These are phyloP conservation scores for Aspergillus ellipticus DNA, from an alignment of 495 filamentous ascomycete species.

Conservation along the genomic window DNA sequence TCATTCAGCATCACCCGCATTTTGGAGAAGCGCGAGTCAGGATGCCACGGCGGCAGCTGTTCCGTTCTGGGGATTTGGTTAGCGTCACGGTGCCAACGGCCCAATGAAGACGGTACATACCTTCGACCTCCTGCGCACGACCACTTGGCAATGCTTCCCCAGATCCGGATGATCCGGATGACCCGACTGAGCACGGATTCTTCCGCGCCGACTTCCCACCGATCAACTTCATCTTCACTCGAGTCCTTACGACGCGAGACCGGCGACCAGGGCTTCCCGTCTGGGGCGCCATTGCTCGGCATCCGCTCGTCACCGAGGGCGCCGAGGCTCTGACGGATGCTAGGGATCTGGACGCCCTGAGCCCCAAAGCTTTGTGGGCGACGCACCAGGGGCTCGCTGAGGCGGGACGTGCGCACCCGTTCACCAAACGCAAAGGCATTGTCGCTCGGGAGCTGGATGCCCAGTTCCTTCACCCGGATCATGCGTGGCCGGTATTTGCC, in stretches of 20 bases:
- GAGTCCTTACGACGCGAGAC: conserved; percentile 59
- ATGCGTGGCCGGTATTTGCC: conserved; percentile 71
- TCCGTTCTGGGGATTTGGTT: conserved; percentile 32
- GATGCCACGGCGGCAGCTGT: conserved; percentile 59
- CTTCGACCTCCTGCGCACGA: conserved; percentile 69
- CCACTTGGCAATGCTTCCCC: conserved; percentile 74
- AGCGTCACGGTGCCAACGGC: neutral
- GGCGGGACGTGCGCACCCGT: conserved; percentile 43
- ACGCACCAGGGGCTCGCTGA: conserved; percentile 35
- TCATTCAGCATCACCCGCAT: conserved; percentile 57
- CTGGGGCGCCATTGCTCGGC: conserved; percentile 29
- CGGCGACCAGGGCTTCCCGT: conserved; percentile 42
- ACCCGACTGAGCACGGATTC: conserved; percentile 73
- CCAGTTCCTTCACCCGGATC: conserved; percentile 63
- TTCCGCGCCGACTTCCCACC: conserved; percentile 56
- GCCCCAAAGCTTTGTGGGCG: conserved; percentile 42
- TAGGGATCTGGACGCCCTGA: conserved; percentile 44
- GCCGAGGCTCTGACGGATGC: conserved; percentile 43
- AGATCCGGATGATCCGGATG: conserved; percentile 73
- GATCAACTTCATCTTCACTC: conserved; percentile 60
- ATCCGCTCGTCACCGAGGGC: conserved; percentile 40
- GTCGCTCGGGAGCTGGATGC: conserved; percentile 46
- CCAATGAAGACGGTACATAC: conserved; percentile 13
- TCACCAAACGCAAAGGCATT: conserved; percentile 49
- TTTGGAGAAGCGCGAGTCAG: conserved; percentile 57